Percentiles rank a stretch among this genome's conserved stretches.
These are phyloP conservation scores for Scleromitrula shiraiana DNA, from an alignment of 2,329 filamentous ascomycete species.

Conservation along the genomic window DNA sequence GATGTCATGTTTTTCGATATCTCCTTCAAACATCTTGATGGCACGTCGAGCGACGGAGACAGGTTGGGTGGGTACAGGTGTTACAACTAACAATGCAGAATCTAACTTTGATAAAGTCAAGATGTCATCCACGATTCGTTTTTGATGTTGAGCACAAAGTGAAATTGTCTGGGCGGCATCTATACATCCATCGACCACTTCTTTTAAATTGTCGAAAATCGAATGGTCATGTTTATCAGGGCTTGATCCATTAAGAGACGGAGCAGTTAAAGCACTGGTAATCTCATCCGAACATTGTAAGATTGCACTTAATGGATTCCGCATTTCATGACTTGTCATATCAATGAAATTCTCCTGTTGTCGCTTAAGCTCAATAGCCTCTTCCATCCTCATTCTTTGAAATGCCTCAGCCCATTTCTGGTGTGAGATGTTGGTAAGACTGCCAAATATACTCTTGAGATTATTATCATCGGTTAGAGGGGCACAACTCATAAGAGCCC, in stretches of 20 bases:
- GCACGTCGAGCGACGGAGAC: constrained; percentile 58
- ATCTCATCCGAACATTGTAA: constrained; percentile 60
- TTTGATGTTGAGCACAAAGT: constrained; percentile 65
- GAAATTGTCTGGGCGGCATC: constrained; percentile 78
- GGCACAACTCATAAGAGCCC: constrained; percentile 70
- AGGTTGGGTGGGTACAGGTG: constrained; percentile 62
- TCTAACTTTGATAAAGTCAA: constrained; percentile 63
- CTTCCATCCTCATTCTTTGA: constrained; percentile 33
- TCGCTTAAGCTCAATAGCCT: constrained; percentile 51
- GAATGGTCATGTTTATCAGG: not conserved
- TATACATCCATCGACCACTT: constrained; percentile 47
- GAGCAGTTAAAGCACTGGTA: constrained; percentile 8
- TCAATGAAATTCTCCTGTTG: constrained; percentile 78
- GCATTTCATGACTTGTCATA: constrained; percentile 64
- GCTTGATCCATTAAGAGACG: not conserved
- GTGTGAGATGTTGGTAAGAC: constrained; percentile 76
- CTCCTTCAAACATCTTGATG: constrained; percentile 72
- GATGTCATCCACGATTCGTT: constrained; percentile 62
- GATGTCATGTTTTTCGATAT: constrained; percentile 65
- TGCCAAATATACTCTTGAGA: constrained; percentile 70
- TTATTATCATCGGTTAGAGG: constrained; percentile 60
- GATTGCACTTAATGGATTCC: constrained; percentile 67
- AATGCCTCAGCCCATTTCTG: constrained; percentile 65
- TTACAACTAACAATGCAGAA: constrained; percentile 61
- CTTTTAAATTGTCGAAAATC: constrained; percentile 35